Percentiles rank a stretch among this genome's conserved stretches.
Conservation (phyloP, 2,329 filamentous ascomycete species). For the Coniochaeta sp. region DNA sequence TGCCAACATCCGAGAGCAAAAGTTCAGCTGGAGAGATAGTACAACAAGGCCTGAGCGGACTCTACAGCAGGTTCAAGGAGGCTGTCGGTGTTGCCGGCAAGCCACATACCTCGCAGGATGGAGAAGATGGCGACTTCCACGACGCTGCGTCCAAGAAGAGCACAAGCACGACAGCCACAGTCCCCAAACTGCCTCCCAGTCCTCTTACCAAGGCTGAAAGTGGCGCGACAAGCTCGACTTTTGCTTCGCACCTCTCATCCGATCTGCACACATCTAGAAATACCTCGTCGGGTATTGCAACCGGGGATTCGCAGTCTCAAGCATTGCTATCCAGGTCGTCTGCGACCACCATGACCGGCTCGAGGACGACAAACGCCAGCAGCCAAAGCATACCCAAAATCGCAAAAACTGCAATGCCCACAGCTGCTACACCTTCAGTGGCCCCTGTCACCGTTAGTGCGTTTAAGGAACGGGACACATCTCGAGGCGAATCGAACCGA, state of each 20-base stretch:
- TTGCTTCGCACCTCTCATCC: slow-evolving; percentile 23
- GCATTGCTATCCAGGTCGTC: slow-evolving; percentile 39
- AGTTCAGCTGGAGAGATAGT: slow-evolving; percentile 65
- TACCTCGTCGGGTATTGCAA: slow-evolving; percentile 26
- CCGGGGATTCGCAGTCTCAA: slow-evolving; percentile 34
- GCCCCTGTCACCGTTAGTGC: slow-evolving; percentile 43
- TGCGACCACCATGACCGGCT: slow-evolving; percentile 35
- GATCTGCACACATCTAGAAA: slow-evolving; percentile 26
- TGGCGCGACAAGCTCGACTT: slow-evolving; percentile 22
- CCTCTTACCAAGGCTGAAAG: slow-evolving; percentile 20
- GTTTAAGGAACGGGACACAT: slow-evolving; percentile 39
- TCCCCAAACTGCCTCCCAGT: slow-evolving; percentile 23
- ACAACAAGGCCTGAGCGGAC: slow-evolving; percentile 78
- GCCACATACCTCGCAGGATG: slow-evolving; percentile 14
- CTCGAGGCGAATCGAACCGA: slow-evolving; percentile 28
- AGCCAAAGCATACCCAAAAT: slow-evolving; percentile 34
- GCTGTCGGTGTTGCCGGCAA: slow-evolving; percentile 65
- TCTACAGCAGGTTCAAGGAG: slow-evolving; percentile 80
- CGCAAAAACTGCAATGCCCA: slow-evolving; percentile 32
- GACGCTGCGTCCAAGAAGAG: slow-evolving; percentile 35
- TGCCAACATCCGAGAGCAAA: slow-evolving; percentile 58
- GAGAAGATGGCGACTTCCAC: slow-evolving; percentile 34
- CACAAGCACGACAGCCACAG: slow-evolving; percentile 30
- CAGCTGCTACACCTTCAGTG: slow-evolving; percentile 36
- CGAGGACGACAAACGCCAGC: slow-evolving; percentile 33